phyloP scores from a whole-genome alignment of 768 basidiomycete species.

The Cytidiella melzeri region DNA sequence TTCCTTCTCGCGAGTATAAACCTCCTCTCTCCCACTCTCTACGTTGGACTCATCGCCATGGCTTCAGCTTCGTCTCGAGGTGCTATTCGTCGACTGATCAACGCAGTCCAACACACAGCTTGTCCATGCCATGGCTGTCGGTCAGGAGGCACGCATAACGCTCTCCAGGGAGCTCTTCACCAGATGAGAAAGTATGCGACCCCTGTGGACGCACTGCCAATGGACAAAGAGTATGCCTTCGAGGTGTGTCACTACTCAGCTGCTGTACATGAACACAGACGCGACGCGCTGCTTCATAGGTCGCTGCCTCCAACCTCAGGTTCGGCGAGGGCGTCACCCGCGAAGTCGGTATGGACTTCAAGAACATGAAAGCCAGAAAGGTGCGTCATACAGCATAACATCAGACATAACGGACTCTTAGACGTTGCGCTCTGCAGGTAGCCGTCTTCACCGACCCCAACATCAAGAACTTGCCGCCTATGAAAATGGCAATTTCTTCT shows the following conservation, averaged over 20 bases:
- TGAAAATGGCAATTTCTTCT: conserved; percentile 76
- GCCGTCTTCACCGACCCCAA: conserved; percentile 92
- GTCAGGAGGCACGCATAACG: conserved; percentile 35
- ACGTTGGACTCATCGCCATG: conserved; percentile 17
- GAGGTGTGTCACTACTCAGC: conserved; percentile 42
- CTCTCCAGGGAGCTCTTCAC: conserved; percentile 41
- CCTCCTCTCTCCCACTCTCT: conserved; percentile 6
- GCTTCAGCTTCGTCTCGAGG: conserved; percentile 42
- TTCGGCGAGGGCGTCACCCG: conserved; percentile 88
- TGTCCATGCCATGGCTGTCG: conserved; percentile 79
- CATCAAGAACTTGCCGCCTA: conserved; percentile 72
- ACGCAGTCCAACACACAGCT: conserved; percentile 60
- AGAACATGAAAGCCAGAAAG: conserved; percentile 89
- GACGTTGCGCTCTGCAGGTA: conserved; percentile 46
- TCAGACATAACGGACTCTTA: too few species aligned
- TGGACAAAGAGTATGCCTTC: conserved; percentile 88
- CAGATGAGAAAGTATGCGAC: conserved; percentile 73
- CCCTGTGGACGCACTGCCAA: conserved; percentile 48
- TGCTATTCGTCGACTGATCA: conserved; percentile 68
- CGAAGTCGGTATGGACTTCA: conserved; percentile 91
- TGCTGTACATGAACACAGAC: background rate
- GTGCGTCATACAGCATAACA: conserved; percentile 33
- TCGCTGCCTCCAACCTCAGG: conserved; percentile 81
- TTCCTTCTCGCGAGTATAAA: conserved; percentile 11
- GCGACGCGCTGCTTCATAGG: conserved; percentile 35